Evolutionary conservation across 495 filamentous ascomycete species (phyloP).

Genomic region (Neurospora discreta): DNA sequence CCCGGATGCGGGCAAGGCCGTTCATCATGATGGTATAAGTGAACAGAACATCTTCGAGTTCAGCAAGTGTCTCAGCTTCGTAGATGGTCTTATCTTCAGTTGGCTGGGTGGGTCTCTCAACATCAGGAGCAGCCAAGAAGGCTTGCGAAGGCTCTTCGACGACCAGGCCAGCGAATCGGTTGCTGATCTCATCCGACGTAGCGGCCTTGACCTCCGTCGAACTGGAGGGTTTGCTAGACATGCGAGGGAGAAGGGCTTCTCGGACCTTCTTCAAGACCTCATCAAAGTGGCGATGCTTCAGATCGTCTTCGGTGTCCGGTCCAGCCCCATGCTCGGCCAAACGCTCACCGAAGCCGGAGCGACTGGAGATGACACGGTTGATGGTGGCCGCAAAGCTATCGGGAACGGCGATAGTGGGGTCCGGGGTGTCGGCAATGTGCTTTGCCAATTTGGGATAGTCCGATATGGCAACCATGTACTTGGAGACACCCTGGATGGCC

Average conservation of each 20-base stretch:
- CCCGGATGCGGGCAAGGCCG: slow-evolving; percentile 13
- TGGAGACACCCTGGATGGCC: not conserved
- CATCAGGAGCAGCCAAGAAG: slow-evolving; percentile 22
- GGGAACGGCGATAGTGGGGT: slow-evolving; percentile 17
- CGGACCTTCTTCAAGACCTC: slow-evolving; percentile 20
- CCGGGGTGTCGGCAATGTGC: slow-evolving; percentile 15
- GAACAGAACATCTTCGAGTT: slow-evolving; percentile 16
- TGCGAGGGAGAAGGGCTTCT: slow-evolving; percentile 18
- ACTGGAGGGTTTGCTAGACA: not conserved
- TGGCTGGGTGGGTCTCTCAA: slow-evolving; percentile 7
- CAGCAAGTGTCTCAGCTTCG: slow-evolving; percentile 20
- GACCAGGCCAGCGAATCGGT: slow-evolving; percentile 20
- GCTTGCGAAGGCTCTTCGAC: slow-evolving; percentile 28
- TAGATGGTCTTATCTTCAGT: slow-evolving; percentile 11
- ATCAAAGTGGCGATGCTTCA: slow-evolving; percentile 26
- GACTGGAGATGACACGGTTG: slow-evolving; percentile 18
- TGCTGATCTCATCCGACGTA: slow-evolving; percentile 6
- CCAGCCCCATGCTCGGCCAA: slow-evolving; percentile 10
- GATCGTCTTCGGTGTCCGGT: slow-evolving; percentile 10
- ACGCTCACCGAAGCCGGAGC: slow-evolving; percentile 7
- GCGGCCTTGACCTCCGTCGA: not conserved
- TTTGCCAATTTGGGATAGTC: slow-evolving; percentile 30
- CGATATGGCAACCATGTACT: slow-evolving; percentile 26
- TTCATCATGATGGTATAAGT: slow-evolving; percentile 12
- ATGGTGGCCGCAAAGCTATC: slow-evolving; percentile 10